Conservation (phyloP, 371 early-diverging fungal genomes). For the Massospora cicadina region DNA sequence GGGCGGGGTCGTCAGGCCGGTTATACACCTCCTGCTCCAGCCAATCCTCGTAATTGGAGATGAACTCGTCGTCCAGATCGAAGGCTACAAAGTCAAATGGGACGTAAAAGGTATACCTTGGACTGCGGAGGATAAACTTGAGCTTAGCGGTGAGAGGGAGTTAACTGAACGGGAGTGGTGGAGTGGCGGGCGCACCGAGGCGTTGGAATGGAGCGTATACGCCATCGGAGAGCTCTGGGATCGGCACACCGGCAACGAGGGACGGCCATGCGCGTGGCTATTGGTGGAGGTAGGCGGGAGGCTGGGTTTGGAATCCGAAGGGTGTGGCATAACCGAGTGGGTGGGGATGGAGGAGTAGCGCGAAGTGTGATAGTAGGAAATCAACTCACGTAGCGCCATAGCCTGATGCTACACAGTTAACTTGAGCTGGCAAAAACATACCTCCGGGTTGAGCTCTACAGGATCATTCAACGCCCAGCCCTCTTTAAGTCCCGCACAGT, state of each 20-base stretch:
- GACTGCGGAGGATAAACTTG: not conserved
- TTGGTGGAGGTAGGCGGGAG: not conserved
- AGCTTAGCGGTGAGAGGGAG: not conserved
- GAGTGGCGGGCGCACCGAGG: not conserved
- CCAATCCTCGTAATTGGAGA: conserved; percentile 6
- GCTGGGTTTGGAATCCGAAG: not conserved
- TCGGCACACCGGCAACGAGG: not conserved
- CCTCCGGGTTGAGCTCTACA: not conserved
- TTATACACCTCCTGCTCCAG: conserved; percentile 6
- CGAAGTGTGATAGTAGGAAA: not conserved
- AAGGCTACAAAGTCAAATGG: not conserved
- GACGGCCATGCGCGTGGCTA: not conserved
- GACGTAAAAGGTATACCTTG: not conserved
- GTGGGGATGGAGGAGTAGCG: not conserved
- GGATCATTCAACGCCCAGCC: not conserved
- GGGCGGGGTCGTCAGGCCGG: not conserved
- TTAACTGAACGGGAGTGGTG: not conserved
- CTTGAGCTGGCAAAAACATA: not conserved
- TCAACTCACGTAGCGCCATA: not conserved
- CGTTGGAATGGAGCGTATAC: not conserved
- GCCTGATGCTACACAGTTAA: not conserved
- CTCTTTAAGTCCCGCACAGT: not conserved
- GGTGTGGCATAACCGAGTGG: not conserved
- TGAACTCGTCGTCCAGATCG: conserved; percentile 5
- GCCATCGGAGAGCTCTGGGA: not conserved